Evolutionary conservation across 345 rosid species (phyloP).

Genomic region (Gossypium arboreum): DNA sequence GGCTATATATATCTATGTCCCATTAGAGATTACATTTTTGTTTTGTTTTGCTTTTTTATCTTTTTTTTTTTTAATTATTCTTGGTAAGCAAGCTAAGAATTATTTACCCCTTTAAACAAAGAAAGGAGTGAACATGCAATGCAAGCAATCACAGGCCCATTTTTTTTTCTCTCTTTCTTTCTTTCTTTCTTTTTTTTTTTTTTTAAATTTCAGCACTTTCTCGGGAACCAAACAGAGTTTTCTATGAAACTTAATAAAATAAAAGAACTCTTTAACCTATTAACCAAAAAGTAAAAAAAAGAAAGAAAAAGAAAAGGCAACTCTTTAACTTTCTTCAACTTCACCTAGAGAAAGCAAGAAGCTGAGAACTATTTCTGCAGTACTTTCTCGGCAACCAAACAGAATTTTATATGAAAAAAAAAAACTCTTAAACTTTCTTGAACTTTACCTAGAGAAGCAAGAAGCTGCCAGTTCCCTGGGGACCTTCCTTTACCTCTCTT

Average conservation of each 20-base stretch:
- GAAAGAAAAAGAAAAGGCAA: not conserved
- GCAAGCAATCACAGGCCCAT: constrained; percentile 1
- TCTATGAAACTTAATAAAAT: constrained; percentile 10
- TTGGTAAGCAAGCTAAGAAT: not conserved
- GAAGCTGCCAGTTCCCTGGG: constrained; percentile 56
- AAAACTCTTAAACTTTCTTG: not conserved
- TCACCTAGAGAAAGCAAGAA: constrained; percentile 56
- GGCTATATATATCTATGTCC: not conserved
- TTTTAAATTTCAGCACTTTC: constrained; percentile 22
- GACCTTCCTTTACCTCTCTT: constrained; percentile 55
- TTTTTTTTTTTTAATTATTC: not conserved
- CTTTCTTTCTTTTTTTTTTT: not conserved
- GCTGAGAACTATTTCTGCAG: constrained; percentile 22
- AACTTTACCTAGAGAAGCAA: constrained; percentile 54
- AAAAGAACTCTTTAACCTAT: not conserved
- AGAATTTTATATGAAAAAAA: constrained; percentile 8
- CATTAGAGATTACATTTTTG: not conserved
- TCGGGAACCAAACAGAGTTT: constrained; percentile 21
- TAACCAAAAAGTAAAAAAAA: not conserved
- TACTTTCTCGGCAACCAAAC: constrained; percentile 24
- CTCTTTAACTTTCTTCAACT: constrained; percentile 1
- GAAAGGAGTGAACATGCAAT: constrained; percentile 3
- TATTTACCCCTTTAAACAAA: not conserved
- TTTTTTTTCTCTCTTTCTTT: not conserved
- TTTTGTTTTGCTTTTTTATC: not conserved